Base-by-base conservation (phyloP, 2,329 filamentous ascomycete species). In the Fusarium coicis region DNA sequence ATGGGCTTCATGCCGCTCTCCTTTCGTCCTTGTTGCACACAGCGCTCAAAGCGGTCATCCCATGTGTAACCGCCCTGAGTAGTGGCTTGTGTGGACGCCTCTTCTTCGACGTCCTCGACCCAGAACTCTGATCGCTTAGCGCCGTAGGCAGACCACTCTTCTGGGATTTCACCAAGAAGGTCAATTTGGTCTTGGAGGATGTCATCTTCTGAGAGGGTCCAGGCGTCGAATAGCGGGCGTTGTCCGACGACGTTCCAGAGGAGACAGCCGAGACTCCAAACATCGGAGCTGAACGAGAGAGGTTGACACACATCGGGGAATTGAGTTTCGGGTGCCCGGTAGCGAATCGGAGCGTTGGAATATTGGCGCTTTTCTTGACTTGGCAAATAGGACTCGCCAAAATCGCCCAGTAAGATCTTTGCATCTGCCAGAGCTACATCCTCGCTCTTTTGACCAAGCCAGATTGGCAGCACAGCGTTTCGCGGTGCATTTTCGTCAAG, bases 261-360 rank as follows among this genome's bases (percentile, higher is more conserved):
- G 14, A 72, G 62, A 55, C 74, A 76, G 16, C 68, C 74, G n/a
- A 76, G 62, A 19, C 71, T 76, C 74, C 74, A 76, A 7, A 76
- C 61, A 28, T 76, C 74, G 16, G 72, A 70, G 39, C 65, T 58
- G 37, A 76, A 76, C 10, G 74, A 71, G 9, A 74, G 66, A 5
- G 74, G 62, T 19, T 65, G 60, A 21, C 68, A 71, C 12, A 53
- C 63, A 15, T 76, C 70, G 6, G 73, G 72, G 50, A 76, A 76
- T 40, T 68, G 65, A 10, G 62, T 68, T 37, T 76, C 74, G 9
- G 74, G 74, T 54, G 74, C 74, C 34, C 74, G 65, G 39, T 63
- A 73, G 3, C 66, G 60, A 43, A 76, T 65, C 12, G 74, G 72
- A 15, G 72, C 65, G 19, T 74, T 76, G 46, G 68, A 76, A n/a